Conservation (phyloP, 805 yeast species). For the Candida adriatica region DNA sequence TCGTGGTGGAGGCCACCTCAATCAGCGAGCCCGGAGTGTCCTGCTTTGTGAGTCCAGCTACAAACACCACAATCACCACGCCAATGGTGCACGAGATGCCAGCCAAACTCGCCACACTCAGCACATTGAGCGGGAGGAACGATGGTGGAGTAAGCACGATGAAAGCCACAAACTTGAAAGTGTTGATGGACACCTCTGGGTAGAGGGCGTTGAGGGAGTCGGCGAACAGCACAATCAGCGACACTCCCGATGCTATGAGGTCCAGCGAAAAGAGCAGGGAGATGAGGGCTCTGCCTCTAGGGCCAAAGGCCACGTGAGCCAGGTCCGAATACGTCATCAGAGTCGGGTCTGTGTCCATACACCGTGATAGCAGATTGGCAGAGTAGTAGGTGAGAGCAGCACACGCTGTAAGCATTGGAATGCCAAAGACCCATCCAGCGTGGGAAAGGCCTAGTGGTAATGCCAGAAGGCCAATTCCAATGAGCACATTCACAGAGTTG, state of each 20-base stretch:
- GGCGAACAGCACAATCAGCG: constrained; percentile 74
- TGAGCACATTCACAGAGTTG: constrained; percentile 68
- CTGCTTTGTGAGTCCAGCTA: constrained; percentile 57
- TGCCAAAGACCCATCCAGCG: constrained; percentile 72
- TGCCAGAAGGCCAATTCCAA: constrained; percentile 72
- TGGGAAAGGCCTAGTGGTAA: constrained; percentile 63
- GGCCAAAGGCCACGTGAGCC: constrained; percentile 81
- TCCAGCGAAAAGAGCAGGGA: constrained; percentile 73
- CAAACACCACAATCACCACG: constrained; percentile 49
- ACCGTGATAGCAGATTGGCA: constrained; percentile 63
- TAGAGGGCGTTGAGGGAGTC: constrained; percentile 73
- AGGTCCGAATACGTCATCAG: constrained; percentile 84
- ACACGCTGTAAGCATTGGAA: constrained; percentile 48
- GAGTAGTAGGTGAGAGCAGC: constrained; percentile 70
- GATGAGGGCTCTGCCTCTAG: constrained; percentile 64
- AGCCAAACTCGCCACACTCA: constrained; percentile 60
- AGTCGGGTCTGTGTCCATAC: constrained; percentile 76
- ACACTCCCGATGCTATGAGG: constrained; percentile 73
- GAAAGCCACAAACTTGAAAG: constrained; percentile 63
- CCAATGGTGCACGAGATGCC: constrained; percentile 70
- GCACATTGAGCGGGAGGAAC: constrained; percentile 64
- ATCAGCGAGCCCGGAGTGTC: constrained; percentile 70
- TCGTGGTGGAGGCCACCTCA: constrained; percentile 53
- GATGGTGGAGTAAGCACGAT: constrained; percentile 75
- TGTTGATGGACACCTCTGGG: constrained; percentile 43